Evolutionary conservation across 805 yeast species (phyloP).

Genomic region (Saccharomycopsis oosterbeekiorum): DNA sequence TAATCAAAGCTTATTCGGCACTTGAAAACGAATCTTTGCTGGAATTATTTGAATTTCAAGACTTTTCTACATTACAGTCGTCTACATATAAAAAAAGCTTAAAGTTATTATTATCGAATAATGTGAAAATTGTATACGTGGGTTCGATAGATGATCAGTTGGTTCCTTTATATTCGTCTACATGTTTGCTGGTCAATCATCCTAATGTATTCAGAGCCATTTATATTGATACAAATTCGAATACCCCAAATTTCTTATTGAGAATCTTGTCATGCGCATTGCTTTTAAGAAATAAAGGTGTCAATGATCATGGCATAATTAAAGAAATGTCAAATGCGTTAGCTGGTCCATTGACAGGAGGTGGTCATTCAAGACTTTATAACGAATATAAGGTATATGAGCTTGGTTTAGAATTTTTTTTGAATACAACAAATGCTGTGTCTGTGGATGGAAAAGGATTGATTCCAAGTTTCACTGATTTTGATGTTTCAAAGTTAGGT

Average conservation of each 20-base stretch:
- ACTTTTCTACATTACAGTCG: conserved; percentile 62
- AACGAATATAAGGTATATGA: conserved; percentile 79
- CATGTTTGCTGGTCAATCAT: conserved; percentile 73
- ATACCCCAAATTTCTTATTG: conserved; percentile 71
- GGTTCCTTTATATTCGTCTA: conserved; percentile 85
- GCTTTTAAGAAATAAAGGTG: conserved; percentile 64
- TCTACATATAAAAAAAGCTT: conserved; percentile 59
- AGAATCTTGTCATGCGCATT: conserved; percentile 66
- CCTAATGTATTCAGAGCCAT: conserved; percentile 87
- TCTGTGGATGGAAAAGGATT: not conserved
- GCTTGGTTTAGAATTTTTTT: conserved; percentile 60
- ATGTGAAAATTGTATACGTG: conserved; percentile 70
- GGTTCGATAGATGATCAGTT: conserved; percentile 92
- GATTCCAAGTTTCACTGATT: not conserved
- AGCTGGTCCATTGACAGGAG: conserved; percentile 90
- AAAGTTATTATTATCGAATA: conserved; percentile 50
- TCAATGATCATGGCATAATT: conserved; percentile 75
- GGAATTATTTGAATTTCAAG: conserved; percentile 84
- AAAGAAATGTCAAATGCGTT: conserved; percentile 70
- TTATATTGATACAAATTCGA: conserved; percentile 74
- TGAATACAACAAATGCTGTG: conserved; percentile 33
- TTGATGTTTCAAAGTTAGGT: conserved; percentile 49
- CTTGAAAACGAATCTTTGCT: conserved; percentile 79
- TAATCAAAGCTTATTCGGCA: conserved; percentile 81
- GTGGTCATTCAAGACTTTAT: conserved; percentile 88